A percentile compares a stretch with the other conserved stretches of the same genome.
These are phyloP conservation scores for Cyclotella cryptica DNA, from an alignment of 108 stramenopile genomes.

Conservation along the genomic window DNA sequence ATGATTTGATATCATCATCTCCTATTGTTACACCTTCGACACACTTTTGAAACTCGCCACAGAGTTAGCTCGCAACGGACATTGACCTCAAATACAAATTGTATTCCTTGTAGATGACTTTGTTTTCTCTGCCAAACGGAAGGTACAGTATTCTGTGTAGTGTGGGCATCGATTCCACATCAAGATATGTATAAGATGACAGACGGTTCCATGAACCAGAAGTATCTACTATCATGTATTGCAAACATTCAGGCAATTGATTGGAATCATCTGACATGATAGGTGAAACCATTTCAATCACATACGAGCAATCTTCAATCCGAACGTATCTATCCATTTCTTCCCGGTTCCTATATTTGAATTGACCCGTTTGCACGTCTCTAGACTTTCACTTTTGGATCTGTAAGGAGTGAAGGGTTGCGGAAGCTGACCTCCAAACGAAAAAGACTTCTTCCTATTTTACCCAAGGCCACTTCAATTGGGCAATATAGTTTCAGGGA, in stretches of 20 bases:
- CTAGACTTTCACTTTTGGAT: slow-evolving; percentile 40
- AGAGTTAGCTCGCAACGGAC: neutral
- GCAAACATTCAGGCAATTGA: slow-evolving; percentile 39
- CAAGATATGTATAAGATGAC: slow-evolving; percentile 35
- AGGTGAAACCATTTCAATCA: slow-evolving; percentile 70
- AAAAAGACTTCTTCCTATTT: too few species aligned
- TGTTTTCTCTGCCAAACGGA: slow-evolving; percentile 31
- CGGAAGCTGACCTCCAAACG: slow-evolving; percentile 91
- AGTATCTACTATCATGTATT: slow-evolving; percentile 47
- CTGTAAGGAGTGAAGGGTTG: slow-evolving; percentile 79
- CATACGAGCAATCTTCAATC: slow-evolving; percentile 72
- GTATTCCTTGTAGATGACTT: slow-evolving; percentile 38
- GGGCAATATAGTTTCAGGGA: too few species aligned
- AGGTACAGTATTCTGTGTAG: slow-evolving; percentile 53
- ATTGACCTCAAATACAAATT: slow-evolving; percentile 30
- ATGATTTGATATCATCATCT: slow-evolving; percentile 37
- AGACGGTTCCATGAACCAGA: slow-evolving; percentile 36
- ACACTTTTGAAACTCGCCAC: neutral
- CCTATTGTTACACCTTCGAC: neutral
- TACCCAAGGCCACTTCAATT: too few species aligned
- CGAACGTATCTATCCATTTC: slow-evolving; percentile 67
- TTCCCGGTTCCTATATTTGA: slow-evolving; percentile 88
- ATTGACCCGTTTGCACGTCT: slow-evolving; percentile 43
- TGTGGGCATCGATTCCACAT: slow-evolving; percentile 32
- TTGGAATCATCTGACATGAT: neutral